phyloP scores from a whole-genome alignment of 1,284 basidiomycete genomes.

The Puccinia hordei region DNA sequence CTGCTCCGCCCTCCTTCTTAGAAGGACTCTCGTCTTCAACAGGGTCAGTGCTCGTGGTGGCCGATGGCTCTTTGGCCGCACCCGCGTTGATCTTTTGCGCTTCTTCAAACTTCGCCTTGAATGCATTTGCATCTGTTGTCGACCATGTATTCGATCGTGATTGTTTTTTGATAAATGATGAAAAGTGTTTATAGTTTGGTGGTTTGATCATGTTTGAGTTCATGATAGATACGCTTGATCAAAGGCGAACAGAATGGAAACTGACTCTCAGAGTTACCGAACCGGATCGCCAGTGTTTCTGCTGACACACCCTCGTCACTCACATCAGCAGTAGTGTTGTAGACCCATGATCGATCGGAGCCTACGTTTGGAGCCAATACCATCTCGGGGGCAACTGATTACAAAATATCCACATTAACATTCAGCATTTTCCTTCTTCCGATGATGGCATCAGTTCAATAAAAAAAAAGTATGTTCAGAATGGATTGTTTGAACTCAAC shows the following conservation, averaged over 20 bases:
- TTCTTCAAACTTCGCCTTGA: slow-evolving; percentile 82
- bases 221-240: background rate
- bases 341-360: slow-evolving; percentile 99
- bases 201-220: background rate
- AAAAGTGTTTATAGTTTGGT: no score
- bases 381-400: slow-evolving; percentile 83
- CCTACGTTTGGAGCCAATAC: slow-evolving; percentile 96
- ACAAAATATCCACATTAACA: background rate
- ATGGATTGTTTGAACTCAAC: slow-evolving; percentile 62
- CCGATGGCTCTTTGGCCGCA: slow-evolving; percentile 51
- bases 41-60: slow-evolving; percentile 52
- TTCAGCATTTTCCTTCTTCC: background rate
- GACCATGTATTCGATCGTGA: background rate
- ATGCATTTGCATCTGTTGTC: slow-evolving; percentile 74
- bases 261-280: slow-evolving; percentile 94
- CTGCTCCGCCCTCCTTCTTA: slow-evolving; percentile 46
- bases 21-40: background rate
- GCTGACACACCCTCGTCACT: slow-evolving; percentile 77
- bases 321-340: slow-evolving; percentile 94
- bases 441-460: no score
- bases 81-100: slow-evolving; percentile 73
- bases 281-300: slow-evolving; percentile 96
- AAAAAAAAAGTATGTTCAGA: background rate
- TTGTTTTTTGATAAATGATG: background rate
- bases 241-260: slow-evolving; percentile 53